Conservation (phyloP, 1,284 basidiomycete genomes). For the Macrocystidia cucumis region DNA sequence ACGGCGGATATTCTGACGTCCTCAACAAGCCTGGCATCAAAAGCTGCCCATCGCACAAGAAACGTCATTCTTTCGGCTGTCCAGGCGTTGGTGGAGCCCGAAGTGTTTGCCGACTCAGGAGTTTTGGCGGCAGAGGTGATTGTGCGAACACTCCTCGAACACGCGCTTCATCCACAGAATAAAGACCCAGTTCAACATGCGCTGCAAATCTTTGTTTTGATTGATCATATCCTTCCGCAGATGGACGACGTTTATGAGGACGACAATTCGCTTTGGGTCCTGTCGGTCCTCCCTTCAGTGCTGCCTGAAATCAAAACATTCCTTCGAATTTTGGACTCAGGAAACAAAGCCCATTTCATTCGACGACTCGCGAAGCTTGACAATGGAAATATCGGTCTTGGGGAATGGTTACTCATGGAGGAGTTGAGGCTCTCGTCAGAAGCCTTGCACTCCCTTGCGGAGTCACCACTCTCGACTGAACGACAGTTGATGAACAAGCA, state of each 20-base stretch:
- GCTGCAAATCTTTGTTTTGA: slow-evolving; percentile 44
- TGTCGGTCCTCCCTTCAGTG: slow-evolving; percentile 46
- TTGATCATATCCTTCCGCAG: slow-evolving; percentile 50
- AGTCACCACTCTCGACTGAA: slow-evolving; percentile 18
- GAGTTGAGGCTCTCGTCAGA: slow-evolving; percentile 42
- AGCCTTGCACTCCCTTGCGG: slow-evolving; percentile 28
- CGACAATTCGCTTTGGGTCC: slow-evolving; percentile 37
- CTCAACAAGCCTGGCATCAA: slow-evolving; percentile 27
- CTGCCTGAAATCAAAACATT: slow-evolving; percentile 48
- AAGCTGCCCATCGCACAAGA: slow-evolving; percentile 34
- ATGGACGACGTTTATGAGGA: slow-evolving; percentile 13
- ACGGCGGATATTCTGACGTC: slow-evolving; percentile 35
- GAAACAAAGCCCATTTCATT: slow-evolving; percentile 47
- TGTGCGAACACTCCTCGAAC: slow-evolving; percentile 46
- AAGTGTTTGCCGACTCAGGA: slow-evolving; percentile 25
- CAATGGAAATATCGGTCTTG: slow-evolving; percentile 46
- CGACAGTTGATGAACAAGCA: slow-evolving; percentile 23
- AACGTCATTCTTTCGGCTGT: slow-evolving; percentile 45
- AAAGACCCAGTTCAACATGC: slow-evolving; percentile 51
- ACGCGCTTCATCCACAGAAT: slow-evolving; percentile 27
- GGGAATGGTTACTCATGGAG: slow-evolving; percentile 62
- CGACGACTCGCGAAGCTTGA: slow-evolving; percentile 51
- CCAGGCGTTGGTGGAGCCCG: slow-evolving; percentile 28
- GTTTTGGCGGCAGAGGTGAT: slow-evolving; percentile 38
- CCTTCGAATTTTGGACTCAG: slow-evolving; percentile 45